Conservation (phyloP, 108 stramenopile genomes). For the Pseudonitzschia multiseries region DNA sequence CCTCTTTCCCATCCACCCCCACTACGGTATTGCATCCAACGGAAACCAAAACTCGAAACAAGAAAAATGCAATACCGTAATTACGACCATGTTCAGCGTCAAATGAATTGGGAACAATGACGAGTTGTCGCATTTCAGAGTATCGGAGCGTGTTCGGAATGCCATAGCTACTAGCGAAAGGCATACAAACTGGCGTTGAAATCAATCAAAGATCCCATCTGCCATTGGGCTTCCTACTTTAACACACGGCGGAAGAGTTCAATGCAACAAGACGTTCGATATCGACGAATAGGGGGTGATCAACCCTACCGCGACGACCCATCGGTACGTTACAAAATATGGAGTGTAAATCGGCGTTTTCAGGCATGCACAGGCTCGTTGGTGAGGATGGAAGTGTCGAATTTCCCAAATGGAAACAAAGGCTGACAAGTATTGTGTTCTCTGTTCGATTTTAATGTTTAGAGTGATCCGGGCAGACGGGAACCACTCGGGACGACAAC, state of each 20-base stretch:
- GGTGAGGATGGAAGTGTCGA: background rate
- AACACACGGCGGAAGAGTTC: background rate
- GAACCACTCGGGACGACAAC: slow-evolving; percentile 20
- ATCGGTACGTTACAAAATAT: slow-evolving; percentile 10
- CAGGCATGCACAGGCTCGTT: background rate
- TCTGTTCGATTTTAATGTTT: background rate
- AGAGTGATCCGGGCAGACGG: slow-evolving; percentile 18
- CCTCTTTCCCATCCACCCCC: no score
- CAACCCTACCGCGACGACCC: slow-evolving; percentile 56
- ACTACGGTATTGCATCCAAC: no score
- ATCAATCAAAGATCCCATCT: no score
- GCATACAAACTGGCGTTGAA: no score
- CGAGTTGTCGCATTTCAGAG: no score
- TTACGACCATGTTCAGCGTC: no score
- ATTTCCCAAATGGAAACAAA: background rate
- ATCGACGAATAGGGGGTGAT: slow-evolving; percentile 38
- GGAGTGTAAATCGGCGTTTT: background rate
- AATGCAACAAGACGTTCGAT: slow-evolving; percentile 38
- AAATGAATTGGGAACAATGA: no score
- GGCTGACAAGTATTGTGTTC: background rate
- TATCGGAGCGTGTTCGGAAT: no score
- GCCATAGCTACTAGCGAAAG: no score
- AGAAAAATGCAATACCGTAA: no score
- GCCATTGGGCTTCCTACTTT: background rate
- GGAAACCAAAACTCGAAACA: no score